Percentiles rank a stretch among this genome's conserved stretches.
phyloP scores from a whole-genome alignment of 257 asterid species.

The Lycium barbarum region DNA sequence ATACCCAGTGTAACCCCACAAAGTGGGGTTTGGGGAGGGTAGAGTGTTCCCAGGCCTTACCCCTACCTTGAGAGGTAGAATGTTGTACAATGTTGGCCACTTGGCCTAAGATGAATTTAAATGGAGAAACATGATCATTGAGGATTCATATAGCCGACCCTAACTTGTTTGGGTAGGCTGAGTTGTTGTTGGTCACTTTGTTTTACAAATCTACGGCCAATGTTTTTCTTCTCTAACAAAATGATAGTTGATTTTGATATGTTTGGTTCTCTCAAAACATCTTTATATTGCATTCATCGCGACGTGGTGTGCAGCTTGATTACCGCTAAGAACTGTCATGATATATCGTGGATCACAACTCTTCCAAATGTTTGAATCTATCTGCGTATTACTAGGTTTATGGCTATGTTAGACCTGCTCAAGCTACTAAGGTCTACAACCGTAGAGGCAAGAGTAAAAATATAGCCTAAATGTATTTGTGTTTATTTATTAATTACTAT shows the following conservation, averaged over 20 bases:
- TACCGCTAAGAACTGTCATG: conserved; percentile 6
- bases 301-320: background rate
- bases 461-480: background rate
- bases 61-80: no score
- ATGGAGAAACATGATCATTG: background rate
- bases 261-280: background rate
- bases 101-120: conserved; percentile 23
- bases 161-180: conserved; percentile 5
- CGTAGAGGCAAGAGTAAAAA: background rate
- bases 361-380: background rate
- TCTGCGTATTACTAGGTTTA: background rate
- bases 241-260: background rate
- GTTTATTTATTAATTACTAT: background rate
- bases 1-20: no score
- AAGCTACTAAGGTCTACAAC: background rate
- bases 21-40: no score
- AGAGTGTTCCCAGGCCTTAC: no score
- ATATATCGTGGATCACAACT: background rate
- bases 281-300: background rate
- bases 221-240: background rate
- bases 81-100: no score
- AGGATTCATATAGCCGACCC: background rate
- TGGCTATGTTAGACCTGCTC: background rate
- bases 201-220: background rate
- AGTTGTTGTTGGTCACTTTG: conserved; percentile 11